A percentile compares a stretch with the other conserved stretches of the same genome.
phyloP scores from a whole-genome alignment of 768 basidiomycete genomes.

The Psilocybe cyanescens region DNA sequence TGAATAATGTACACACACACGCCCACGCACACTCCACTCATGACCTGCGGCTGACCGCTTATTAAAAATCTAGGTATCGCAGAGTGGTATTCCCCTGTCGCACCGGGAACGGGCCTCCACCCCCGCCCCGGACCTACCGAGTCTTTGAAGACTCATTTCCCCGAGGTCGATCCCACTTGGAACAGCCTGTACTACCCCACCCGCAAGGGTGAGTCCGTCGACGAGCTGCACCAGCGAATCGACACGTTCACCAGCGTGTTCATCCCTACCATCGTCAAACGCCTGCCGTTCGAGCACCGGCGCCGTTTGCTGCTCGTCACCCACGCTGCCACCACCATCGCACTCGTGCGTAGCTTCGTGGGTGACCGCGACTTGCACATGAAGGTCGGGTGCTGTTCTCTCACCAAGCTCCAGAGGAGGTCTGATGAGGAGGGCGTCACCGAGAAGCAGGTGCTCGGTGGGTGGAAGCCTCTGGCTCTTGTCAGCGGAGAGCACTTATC shows the following conservation, averaged over 20 bases:
- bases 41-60: not conserved
- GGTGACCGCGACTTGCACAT: conserved; percentile 56
- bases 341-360: conserved; percentile 61
- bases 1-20: not conserved
- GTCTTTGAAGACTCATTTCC: conserved; percentile 56
- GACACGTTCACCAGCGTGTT: conserved; percentile 56
- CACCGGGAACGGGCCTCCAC: conserved; percentile 69
- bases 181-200: conserved; percentile 68
- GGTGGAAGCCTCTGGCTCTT: conserved; percentile 50
- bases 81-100: conserved; percentile 82
- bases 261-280: conserved; percentile 50
- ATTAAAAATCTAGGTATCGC: conserved; percentile 53
- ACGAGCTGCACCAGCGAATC: conserved; percentile 63
- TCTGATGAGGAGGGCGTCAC: conserved; percentile 18
- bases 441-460: conserved; percentile 33
- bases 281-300: conserved; percentile 43
- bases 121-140: conserved; percentile 69
- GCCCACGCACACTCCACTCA: not conserved
- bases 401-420: conserved; percentile 57
- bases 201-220: conserved; percentile 73
- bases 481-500: conserved; percentile 63
- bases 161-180: conserved; percentile 69
- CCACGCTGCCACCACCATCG: conserved; percentile 78
- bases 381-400: conserved; percentile 75
- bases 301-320: conserved; percentile 63